These are phyloP conservation scores for Ogataea populi-albae DNA, from an alignment of 805 yeast species.

Conservation along the genomic window DNA sequence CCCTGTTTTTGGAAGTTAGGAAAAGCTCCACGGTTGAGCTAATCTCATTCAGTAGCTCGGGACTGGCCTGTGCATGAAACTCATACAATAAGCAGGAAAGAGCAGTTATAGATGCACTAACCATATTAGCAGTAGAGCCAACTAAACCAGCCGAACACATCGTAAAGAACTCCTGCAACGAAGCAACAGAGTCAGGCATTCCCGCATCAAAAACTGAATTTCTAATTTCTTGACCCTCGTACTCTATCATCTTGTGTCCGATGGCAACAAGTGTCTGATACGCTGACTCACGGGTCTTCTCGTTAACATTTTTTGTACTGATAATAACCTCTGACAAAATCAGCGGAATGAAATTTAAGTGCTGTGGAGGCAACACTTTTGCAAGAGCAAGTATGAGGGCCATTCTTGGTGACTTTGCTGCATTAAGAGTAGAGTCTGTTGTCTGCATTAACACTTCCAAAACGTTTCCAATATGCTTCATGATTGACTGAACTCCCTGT, in stretches of 20 bases:
- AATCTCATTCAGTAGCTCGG: slow-evolving; percentile 65
- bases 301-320: slow-evolving; percentile 89
- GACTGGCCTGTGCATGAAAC: slow-evolving; percentile 63
- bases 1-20: slow-evolving; percentile 85
- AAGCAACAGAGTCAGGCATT: slow-evolving; percentile 64
- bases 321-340: slow-evolving; percentile 84
- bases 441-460: slow-evolving; percentile 57
- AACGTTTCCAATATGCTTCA: slow-evolving; percentile 53
- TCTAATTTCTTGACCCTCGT: slow-evolving; percentile 58
- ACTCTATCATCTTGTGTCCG: slow-evolving; percentile 69
- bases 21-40: slow-evolving; percentile 85
- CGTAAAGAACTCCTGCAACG: slow-evolving; percentile 79
- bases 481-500: slow-evolving; percentile 54
- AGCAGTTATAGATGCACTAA: slow-evolving; percentile 93
- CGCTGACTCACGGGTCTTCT: slow-evolving; percentile 81
- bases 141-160: slow-evolving; percentile 96
- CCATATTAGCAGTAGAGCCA: slow-evolving; percentile 92
- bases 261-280: slow-evolving; percentile 71
- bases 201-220: slow-evolving; percentile 59
- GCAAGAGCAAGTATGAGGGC: slow-evolving; percentile 61
- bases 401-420: slow-evolving; percentile 81
- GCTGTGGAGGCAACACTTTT: slow-evolving; percentile 57
- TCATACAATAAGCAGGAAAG: slow-evolving; percentile 84
- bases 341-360: slow-evolving; percentile 75
- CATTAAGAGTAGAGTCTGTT: slow-evolving; percentile 55